A percentile compares a stretch with the other conserved stretches of the same genome.
Conservation (phyloP, 179 eudicot genomes). For the Nepenthes alata region DNA sequence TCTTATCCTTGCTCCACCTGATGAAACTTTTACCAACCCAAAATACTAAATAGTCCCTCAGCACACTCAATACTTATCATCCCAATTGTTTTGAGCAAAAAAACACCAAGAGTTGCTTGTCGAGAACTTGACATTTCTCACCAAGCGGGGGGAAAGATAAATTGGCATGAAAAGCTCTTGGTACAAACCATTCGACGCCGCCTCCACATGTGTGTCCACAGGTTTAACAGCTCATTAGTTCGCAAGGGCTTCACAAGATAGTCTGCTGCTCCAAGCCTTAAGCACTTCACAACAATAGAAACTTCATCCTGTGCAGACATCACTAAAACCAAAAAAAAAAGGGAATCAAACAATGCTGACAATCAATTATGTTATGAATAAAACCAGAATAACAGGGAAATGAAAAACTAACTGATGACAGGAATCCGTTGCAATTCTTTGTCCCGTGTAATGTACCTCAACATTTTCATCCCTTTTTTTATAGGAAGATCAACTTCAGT, state of each 20-base stretch:
- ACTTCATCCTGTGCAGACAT: constrained; percentile 99
- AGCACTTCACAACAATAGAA: constrained; percentile 84
- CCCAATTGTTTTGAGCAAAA: no score
- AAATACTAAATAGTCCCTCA: no score
- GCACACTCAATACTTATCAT: no score
- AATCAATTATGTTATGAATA: not conserved
- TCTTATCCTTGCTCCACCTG: no score
- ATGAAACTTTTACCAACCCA: no score
- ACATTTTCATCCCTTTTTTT: constrained; percentile 79
- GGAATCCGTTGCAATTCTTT: constrained; percentile 79
- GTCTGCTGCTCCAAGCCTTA: constrained; percentile 98
- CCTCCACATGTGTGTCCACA: constrained; percentile 99
- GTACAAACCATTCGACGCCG: constrained; percentile 64
- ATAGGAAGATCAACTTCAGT: constrained; percentile 94
- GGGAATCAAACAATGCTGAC: constrained; percentile 5
- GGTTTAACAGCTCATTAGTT: constrained; percentile 83
- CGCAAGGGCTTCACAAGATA: constrained; percentile 95
- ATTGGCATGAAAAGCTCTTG: not conserved
- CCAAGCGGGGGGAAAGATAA: no score
- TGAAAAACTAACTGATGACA: constrained; percentile 60
- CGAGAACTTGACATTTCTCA: no score
- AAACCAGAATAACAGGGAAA: constrained; percentile 1
- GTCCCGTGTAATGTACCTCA: constrained; percentile 82
- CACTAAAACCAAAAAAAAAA: constrained; percentile 32
- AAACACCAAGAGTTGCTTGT: no score